Conservation (phyloP, 2,329 filamentous ascomycete species). For the Clonostachys rosea region DNA sequence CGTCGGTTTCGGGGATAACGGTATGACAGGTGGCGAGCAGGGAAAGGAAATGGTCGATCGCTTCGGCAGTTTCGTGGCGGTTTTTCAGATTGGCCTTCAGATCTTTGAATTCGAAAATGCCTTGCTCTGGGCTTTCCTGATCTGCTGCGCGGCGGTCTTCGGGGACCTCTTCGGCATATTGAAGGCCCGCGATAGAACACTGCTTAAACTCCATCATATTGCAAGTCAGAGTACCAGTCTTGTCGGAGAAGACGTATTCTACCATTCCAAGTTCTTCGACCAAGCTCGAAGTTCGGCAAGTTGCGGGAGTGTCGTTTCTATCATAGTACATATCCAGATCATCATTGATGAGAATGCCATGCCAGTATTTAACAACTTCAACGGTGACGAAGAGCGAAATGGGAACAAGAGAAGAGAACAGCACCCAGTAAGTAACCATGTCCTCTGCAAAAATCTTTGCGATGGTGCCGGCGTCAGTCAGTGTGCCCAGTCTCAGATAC, state of each 20-base stretch:
- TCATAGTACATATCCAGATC: conserved; percentile 98
- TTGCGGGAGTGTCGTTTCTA: conserved; percentile 89
- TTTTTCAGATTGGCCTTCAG: conserved; percentile 65
- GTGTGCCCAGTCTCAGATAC: conserved; percentile 67
- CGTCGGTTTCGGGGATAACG: conserved; percentile 86
- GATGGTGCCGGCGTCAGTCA: conserved; percentile 48
- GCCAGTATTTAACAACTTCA: conserved; percentile 96
- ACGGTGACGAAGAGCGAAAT: conserved; percentile 98
- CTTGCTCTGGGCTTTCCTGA: conserved; percentile 73
- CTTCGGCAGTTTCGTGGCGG: conserved; percentile 40
- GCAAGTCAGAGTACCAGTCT: conserved; percentile 95
- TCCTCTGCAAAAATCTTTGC: conserved; percentile 85
- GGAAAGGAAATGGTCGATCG: conserved; percentile 76
- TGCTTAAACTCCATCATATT: conserved; percentile 99
- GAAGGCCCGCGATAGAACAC: conserved; percentile 86
- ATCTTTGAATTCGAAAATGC: conserved; percentile 79
- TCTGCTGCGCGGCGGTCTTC: conserved; percentile 81
- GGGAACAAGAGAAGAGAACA: conserved; percentile 93
- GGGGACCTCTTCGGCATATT: conserved; percentile 87
- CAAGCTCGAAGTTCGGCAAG: conserved; percentile 91
- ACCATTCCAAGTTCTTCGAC: conserved; percentile 98
- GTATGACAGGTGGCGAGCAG: conserved; percentile 91
- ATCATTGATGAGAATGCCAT: conserved; percentile 95
- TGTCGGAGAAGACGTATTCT: conserved; percentile 97
- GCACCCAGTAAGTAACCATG: conserved; percentile 96